phyloP scores from a whole-genome alignment of 495 filamentous ascomycete species.

The Melanomma pulvis-pyrius region DNA sequence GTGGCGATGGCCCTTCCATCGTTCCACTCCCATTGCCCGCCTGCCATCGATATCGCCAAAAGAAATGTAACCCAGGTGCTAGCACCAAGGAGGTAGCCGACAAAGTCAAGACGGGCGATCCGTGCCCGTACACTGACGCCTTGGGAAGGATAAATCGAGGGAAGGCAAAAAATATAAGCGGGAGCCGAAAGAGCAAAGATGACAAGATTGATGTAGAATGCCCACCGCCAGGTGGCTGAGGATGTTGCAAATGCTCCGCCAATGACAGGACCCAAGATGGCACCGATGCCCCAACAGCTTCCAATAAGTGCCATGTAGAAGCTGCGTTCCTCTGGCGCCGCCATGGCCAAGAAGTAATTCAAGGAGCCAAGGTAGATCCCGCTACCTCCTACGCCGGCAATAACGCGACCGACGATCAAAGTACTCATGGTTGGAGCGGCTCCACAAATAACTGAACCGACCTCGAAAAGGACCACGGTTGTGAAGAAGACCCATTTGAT shows the following conservation, averaged over 20 bases:
- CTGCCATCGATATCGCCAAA: conserved; percentile 50
- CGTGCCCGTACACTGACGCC: not conserved
- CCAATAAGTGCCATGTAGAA: conserved; percentile 17
- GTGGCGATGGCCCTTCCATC: conserved; percentile 56
- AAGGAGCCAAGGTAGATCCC: conserved; percentile 24
- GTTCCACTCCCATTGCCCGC: conserved; percentile 58
- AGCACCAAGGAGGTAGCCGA: conserved; percentile 10
- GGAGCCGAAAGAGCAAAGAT: conserved; percentile 8
- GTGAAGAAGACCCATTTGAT: conserved; percentile 43
- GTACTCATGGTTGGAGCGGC: conserved; percentile 40
- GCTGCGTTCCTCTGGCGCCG: not conserved
- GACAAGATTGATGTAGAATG: conserved; percentile 31
- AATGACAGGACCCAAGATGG: conserved; percentile 26
- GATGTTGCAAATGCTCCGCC: conserved; percentile 26
- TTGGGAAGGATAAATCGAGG: conserved; percentile 1
- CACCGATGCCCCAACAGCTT: conserved; percentile 9
- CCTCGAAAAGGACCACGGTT: conserved; percentile 41
- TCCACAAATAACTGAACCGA: conserved; percentile 43
- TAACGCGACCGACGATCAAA: conserved; percentile 46
- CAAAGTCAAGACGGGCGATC: conserved; percentile 11
- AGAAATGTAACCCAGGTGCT: not conserved
- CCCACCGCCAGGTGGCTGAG: conserved; percentile 32
- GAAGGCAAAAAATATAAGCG: conserved; percentile 18
- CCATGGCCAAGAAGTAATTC: conserved; percentile 1
- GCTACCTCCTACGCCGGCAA: conserved; percentile 37